Base-by-base conservation (phyloP, 176 grass and related monocot species). In the Rhynchospora tenuis region DNA sequence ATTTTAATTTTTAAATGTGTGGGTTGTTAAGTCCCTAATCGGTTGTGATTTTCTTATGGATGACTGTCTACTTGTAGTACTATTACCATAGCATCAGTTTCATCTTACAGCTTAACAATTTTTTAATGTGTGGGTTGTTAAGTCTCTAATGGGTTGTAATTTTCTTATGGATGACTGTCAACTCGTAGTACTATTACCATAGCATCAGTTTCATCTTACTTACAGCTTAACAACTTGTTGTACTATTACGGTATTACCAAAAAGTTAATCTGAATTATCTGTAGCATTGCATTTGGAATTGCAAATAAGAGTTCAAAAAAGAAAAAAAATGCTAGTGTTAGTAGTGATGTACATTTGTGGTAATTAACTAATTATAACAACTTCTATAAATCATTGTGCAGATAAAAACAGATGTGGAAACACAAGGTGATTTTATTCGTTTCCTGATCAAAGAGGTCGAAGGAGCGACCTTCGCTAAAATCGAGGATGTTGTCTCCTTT, bases 321-420 rank as follows among this genome's bases (percentile, higher is more conserved):
- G 1, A 45, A 85, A 61, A 45, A 10, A 2, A 45, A 85, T 74
- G 64, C 12, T 59, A 17, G 45, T 45, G n/a, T 16, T 84, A 12
- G 19, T 3, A 16, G 59, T 66, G 1, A 16, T 10, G 64, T 67
- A 33, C 10, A 9, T 69, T 24, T 63, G 29, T 79, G 5, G 20
- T 13, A 16, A 13, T 6, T 0, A 4, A 2, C 15, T 13, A 16
- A 13, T 6, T 0, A 4, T 59, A 26, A 83, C 16, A 17, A 29
- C 1, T 54, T 23, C 1, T 1, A 59, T 52, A 20, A 69, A 57
- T 60, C 7, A 17, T 42, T 79, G 2, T 52, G 60, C 88, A 99
- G 97, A 99, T 99, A 86, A 92, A 92, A 22, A 90, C 88, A 31
- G 93, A 99, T 65, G 90, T 99, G 71, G 93, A 99, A 89, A 88